Conservation (phyloP, 306 rosid species). For the Cucumis hystrix region DNA sequence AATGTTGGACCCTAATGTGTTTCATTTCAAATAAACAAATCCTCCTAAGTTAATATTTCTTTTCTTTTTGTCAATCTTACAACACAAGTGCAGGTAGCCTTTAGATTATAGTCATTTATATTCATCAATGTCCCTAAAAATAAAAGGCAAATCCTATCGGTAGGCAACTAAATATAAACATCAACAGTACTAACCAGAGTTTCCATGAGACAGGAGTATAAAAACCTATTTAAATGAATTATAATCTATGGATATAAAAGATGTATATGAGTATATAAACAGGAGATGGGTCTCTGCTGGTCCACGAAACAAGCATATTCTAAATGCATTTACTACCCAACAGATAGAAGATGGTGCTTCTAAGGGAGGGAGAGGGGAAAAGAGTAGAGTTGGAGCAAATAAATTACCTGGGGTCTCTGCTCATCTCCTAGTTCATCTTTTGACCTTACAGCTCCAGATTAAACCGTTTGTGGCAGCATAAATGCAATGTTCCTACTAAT, state of each 20-base stretch:
- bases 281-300: neutral
- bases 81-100: neutral
- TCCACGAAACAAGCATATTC: neutral
- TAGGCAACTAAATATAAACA: neutral
- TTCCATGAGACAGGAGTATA: neutral
- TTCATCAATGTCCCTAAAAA: neutral
- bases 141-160: neutral
- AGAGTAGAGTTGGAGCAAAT: neutral
- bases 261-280: neutral
- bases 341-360: neutral
- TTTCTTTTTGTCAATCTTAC: too few species aligned
- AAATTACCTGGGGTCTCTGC: neutral
- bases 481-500: neutral
- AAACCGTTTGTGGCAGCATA: neutral
- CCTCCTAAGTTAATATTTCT: neutral
- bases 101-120: neutral
- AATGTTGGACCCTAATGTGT: neutral
- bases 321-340: neutral
- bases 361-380: neutral
- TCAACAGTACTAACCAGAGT: neutral
- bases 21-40: neutral
- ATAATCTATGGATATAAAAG: neutral
- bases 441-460: neutral
- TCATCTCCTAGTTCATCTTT: neutral
- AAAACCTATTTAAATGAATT: neutral